These are phyloP conservation scores for Liriodendron chinense DNA, from an alignment of 164 flowering plant genomes.

Conservation along the genomic window DNA sequence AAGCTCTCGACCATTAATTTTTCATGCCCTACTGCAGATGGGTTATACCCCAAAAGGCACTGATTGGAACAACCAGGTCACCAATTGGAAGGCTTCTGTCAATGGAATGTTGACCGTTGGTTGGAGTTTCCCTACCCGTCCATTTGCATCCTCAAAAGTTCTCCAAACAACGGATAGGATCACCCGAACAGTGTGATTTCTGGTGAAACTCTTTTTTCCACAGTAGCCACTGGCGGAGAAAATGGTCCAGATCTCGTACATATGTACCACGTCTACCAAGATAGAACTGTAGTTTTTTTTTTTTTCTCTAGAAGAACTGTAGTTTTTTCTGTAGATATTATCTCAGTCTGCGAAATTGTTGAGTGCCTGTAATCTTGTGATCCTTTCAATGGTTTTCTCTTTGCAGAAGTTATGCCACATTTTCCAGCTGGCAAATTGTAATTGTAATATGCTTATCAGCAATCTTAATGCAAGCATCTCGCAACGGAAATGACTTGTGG, in stretches of 20 bases:
- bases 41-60: not conserved
- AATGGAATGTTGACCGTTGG: no score
- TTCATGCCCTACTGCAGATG: not conserved
- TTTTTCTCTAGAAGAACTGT: no score
- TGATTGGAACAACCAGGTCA: not conserved
- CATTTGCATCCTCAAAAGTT: no score
- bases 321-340: not conserved
- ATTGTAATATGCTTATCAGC: constrained; percentile 67
- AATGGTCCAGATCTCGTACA: not conserved
- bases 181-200: no score
- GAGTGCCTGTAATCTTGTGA: not conserved
- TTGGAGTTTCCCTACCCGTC: no score
- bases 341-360: not conserved
- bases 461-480: constrained; percentile 91
- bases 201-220: no score
- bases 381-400: constrained; percentile 8
- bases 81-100: no score
- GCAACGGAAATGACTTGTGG: constrained; percentile 98
- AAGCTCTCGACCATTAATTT: not conserved
- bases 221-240: not conserved
- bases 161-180: no score
- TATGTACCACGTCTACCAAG: not conserved
- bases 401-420: constrained; percentile 79
- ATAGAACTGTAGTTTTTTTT: not conserved
- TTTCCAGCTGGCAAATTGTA: constrained; percentile 68